Percentiles rank a stretch among this genome's conserved stretches.
phyloP scores from a whole-genome alignment of 208 protist genomes.

The Herpetomonas samuelpessoai region DNA sequence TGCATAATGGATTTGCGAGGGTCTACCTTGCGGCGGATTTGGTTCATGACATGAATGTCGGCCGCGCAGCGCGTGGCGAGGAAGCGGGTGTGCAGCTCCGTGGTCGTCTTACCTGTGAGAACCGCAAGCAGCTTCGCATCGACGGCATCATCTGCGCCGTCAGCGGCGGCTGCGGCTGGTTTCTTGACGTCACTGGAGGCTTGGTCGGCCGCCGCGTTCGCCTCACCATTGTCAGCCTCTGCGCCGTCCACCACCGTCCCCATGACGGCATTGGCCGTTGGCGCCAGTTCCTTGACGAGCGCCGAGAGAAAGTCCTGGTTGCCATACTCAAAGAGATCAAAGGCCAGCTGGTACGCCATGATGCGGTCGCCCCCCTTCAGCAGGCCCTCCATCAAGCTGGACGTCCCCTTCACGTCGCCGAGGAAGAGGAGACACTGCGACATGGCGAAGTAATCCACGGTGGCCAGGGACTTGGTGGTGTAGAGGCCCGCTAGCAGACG shows the following conservation, averaged over 20 bases:
- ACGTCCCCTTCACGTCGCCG: conserved; percentile 82
- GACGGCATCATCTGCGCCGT: conserved; percentile 12
- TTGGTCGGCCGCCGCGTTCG: background rate
- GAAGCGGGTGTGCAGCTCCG: conserved; percentile 95
- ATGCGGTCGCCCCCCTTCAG: conserved; percentile 53
- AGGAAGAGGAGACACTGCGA: conserved; percentile 95
- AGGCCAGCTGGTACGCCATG: conserved; percentile 83
- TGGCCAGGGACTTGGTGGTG: conserved; percentile 34
- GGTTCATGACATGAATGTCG: conserved; percentile 94
- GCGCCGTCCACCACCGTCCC: background rate
- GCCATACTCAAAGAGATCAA: conserved; percentile 87
- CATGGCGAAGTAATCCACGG: conserved; percentile 91
- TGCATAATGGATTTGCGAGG: conserved; percentile 79
- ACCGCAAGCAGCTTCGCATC: conserved; percentile 73
- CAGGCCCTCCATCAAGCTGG: conserved; percentile 76
- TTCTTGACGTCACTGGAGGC: conserved; percentile 9
- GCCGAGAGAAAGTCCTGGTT: conserved; percentile 87
- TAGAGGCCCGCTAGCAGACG: conserved; percentile 87
- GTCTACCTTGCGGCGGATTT: conserved; percentile 93
- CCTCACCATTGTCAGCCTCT: conserved; percentile 6
- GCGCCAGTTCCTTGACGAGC: conserved; percentile 44
- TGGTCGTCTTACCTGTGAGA: conserved; percentile 88
- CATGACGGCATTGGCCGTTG: background rate
- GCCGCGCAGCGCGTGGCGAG: conserved; percentile 93
- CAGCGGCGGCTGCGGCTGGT: conserved; percentile 15